Evolutionary conservation across 495 filamentous ascomycete genomes (phyloP).

Genomic region (Lasiosphaeria ovina): DNA sequence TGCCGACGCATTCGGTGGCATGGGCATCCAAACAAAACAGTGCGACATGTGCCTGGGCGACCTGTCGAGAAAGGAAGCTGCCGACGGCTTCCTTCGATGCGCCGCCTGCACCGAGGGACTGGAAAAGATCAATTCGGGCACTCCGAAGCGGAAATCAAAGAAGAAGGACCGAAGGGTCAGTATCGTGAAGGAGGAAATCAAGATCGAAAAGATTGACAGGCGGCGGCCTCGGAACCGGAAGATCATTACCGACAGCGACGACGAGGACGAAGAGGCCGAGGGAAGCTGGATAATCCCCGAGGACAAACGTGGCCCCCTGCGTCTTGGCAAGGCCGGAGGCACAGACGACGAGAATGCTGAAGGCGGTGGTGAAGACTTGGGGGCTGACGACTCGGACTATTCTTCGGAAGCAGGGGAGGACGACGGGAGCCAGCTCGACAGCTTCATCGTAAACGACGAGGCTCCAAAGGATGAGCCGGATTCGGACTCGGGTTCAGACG

Average conservation of each 20-base stretch:
- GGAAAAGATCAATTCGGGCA: conserved; percentile 38
- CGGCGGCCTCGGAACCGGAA: conserved; percentile 48
- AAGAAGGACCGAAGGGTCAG: conserved; percentile 48
- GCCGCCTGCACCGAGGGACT: conserved; percentile 29
- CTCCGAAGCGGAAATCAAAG: conserved; percentile 37
- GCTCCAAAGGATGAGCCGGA: conserved; percentile 40
- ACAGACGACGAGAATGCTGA: conserved; percentile 83
- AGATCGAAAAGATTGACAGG: conserved; percentile 36
- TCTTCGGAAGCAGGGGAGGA: conserved; percentile 35
- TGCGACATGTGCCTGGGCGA: conserved; percentile 86
- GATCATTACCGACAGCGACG: conserved; percentile 61
- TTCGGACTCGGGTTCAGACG: conserved; percentile 35
- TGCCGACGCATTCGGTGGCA: conserved; percentile 77
- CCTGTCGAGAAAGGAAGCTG: conserved; percentile 57
- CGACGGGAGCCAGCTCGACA: conserved; percentile 46
- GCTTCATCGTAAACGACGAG: conserved; percentile 48
- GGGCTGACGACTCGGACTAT: conserved; percentile 57
- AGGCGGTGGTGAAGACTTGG: conserved; percentile 75
- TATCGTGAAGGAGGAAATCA: conserved; percentile 46
- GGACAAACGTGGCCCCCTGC: conserved; percentile 51
- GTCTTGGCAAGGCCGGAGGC: conserved; percentile 75
- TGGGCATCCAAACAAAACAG: conserved; percentile 76
- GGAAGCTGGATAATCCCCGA: conserved; percentile 75
- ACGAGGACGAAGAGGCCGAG: conserved; percentile 54
- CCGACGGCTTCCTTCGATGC: conserved; percentile 52